Base-by-base conservation (phyloP, 2,329 filamentous ascomycete genomes). In the Dactylellina cionopaga region DNA sequence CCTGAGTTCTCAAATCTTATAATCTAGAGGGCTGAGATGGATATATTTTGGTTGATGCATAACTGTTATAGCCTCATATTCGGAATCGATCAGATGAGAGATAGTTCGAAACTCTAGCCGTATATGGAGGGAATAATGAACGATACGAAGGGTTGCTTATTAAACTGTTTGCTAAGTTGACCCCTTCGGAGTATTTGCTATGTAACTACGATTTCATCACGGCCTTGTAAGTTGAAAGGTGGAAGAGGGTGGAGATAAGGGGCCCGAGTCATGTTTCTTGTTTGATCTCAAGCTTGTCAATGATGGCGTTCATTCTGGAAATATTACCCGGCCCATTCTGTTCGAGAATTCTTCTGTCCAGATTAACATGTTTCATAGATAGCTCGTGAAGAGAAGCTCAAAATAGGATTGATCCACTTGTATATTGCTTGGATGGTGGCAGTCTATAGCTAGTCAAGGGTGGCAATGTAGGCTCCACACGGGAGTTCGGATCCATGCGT, bases 381-480 rank as follows among this genome's bases (percentile, higher is more conserved):
- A 25, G 46, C 59, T n/a, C 59, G 44, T 44, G 43, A 64, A 15
- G 24, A 55, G 59, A 54, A 64, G 59, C 37, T 54, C 47, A 29
- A 47, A 9, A 47, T n/a, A n/a, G n/a, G n/a, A n/a, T n/a, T n/a
- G n/a, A 17, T 7, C 43, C 44, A 43, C 58, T 22, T 41, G 9
- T 2, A n/a, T n/a, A 3, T 15, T 33, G 19, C 13, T 29, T 29
- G 39, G 5, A 10, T 22, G 33, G 44, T 25, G 15, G 24, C 3
- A 19, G 13, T n/a, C n/a, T n/a, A n/a, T n/a, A n/a, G n/a, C n/a
- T n/a, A n/a, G n/a, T n/a, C n/a, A 62, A 39, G 56, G 27, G 46
- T 44, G 37, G 27, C 7, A 17, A 37, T 33, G 2, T 10, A 1
- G 47, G n/a, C 13, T 33, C 19, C 37, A 47, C 37, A 17, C 13